Base-by-base conservation (phyloP, 495 filamentous ascomycete genomes). In the Tuber magnatum region DNA sequence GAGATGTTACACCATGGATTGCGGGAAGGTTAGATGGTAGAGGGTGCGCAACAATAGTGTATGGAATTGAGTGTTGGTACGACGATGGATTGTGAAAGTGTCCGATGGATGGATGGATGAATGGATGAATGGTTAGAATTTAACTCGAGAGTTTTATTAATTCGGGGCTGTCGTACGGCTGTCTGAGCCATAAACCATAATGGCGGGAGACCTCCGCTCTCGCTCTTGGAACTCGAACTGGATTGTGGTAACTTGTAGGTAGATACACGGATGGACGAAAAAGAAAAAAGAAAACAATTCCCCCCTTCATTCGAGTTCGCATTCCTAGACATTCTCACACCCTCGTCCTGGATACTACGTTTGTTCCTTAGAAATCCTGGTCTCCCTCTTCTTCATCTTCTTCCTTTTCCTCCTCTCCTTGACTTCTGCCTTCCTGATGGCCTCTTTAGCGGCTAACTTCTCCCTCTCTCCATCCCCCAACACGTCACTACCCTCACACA, bases 401-500 rank as follows among this genome's bases (percentile, higher is more conserved):
- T 89, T 90, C 75, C 85, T 84, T 80, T 86, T 86, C 82, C 89
- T 88, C 39, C 83, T 83, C 69, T 85, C 83, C 71, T 84, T 83
- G 38, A 81, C 79, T 75, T 87, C 69, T 78, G 83, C 84, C 71
- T 74, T 71, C 76, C 72, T 84, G 69, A 83, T 81, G 38, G 78
- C 87, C 38, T 79, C 71, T 72, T 74, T 78, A 35, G 76, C 41
- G 75, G 80, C 79, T 81, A 24, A 83, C n/a, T 84, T 83, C 77
- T 85, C 84, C 61, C 84, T 82, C 44, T 86, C 85, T 71, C 85
- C 86, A 68, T 88, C 83, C 72, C 88, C 89, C 80, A 97, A 84
- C 8, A 97, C 91, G 83, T 97, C 92, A 35, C 84, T 86, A 77
- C 94, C 91, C 71, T 91, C 85, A 93, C 94, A 99, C 72, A 99